These are phyloP conservation scores for Ceratobasidium sp. DNA, from an alignment of 1,284 basidiomycete genomes.

Conservation along the genomic window DNA sequence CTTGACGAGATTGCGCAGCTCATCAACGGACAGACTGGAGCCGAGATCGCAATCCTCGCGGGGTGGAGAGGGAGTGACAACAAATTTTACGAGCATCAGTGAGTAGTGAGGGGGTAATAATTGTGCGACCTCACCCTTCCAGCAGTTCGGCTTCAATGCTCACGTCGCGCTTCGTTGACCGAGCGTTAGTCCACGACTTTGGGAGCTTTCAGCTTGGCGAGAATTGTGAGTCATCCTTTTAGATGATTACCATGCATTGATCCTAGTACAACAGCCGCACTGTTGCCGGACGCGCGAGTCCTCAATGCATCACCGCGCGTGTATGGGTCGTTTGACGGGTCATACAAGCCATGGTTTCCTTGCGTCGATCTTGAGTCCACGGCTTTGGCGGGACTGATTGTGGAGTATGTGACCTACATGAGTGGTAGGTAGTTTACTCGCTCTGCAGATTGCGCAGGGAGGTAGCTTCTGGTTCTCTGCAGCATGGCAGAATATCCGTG, in stretches of 20 bases:
- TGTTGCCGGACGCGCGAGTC: background rate
- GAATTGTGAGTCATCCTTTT: no score
- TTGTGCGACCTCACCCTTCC: no score
- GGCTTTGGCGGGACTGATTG: background rate
- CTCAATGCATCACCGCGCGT: background rate
- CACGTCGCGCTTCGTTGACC: no score
- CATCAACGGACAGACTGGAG: no score
- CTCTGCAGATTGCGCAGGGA: background rate
- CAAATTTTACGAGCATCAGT: no score
- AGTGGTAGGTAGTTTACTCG: background rate
- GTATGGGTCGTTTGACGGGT: background rate
- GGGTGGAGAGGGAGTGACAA: no score
- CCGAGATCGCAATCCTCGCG: no score
- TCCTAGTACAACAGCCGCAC: background rate
- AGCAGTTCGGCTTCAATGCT: no score
- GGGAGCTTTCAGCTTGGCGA: background rate
- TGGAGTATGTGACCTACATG: background rate
- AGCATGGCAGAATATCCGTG: background rate
- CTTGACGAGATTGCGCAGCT: no score
- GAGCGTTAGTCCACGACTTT: background rate
- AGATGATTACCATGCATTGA: background rate
- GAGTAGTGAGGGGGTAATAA: no score
- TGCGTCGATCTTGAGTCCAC: background rate
- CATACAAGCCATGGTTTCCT: constrained; percentile 2
- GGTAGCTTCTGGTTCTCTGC: background rate